Conservation (phyloP, 108 stramenopile species). For the Cyclostephanos tholiformis region DNA sequence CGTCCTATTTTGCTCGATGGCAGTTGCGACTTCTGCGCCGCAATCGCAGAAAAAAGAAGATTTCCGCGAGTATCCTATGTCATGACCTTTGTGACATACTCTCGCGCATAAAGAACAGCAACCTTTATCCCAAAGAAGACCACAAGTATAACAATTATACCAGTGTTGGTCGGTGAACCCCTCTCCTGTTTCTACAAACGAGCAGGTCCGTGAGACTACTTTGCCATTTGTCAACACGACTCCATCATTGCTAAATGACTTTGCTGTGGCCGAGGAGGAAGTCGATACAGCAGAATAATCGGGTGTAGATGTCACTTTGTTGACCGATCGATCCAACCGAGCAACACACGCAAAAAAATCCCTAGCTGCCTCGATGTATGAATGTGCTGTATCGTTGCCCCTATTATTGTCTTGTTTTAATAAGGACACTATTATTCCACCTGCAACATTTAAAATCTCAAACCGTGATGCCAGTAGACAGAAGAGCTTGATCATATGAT, state of each 20-base stretch:
- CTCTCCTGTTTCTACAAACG: conserved; percentile 64
- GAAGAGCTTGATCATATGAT: conserved; percentile 25
- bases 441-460: conserved; percentile 31
- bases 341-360: conserved; percentile 34
- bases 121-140: conserved; percentile 82
- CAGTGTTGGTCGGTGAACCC: conserved; percentile 87
- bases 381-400: conserved; percentile 4
- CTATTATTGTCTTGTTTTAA: neutral
- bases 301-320: conserved; percentile 1
- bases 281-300: neutral
- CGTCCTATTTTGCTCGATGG: conserved; percentile 47
- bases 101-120: conserved; percentile 83
- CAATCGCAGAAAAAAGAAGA: conserved; percentile 91
- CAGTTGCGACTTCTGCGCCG: conserved; percentile 66
- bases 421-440: conserved; percentile 16
- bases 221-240: conserved; percentile 21
- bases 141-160: conserved; percentile 86
- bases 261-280: neutral
- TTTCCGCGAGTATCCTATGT: conserved; percentile 79
- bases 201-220: conserved; percentile 56
- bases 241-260: neutral
- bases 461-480: conserved; percentile 42
- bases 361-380: conserved; percentile 3
- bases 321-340: conserved; percentile 16
- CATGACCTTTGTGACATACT: conserved; percentile 84